phyloP scores from a whole-genome alignment of 2,329 filamentous ascomycete genomes.

The Fusarium sublunatum region DNA sequence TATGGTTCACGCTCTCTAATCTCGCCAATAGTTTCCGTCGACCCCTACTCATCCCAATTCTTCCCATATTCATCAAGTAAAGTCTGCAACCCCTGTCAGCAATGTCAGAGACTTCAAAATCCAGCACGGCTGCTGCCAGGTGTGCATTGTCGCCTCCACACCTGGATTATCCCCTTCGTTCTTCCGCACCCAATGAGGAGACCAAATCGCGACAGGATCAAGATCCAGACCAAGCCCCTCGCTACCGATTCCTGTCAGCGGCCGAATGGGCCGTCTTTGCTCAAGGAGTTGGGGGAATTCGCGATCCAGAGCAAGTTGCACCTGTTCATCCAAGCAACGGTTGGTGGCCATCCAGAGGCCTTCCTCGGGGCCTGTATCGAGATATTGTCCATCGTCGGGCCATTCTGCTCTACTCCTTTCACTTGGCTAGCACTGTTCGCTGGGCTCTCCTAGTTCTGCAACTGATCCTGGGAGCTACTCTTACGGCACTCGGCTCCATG shows the following conservation, averaged over 20 bases:
- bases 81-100: background rate
- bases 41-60: background rate
- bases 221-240: background rate
- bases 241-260: conserved; percentile 56
- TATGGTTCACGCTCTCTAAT: background rate
- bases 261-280: conserved; percentile 61
- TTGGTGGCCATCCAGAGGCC: conserved; percentile 60
- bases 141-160: background rate
- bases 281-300: conserved; percentile 59
- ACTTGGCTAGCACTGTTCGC: conserved; percentile 55
- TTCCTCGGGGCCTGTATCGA: conserved; percentile 61
- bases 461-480: conserved; percentile 59
- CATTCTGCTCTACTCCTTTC: conserved; percentile 59
- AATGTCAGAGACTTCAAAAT: conserved; percentile 7
- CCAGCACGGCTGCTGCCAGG: background rate
- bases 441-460: conserved; percentile 62
- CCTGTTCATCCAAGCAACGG: conserved; percentile 56
- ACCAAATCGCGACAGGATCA: background rate
- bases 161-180: conserved; percentile 1
- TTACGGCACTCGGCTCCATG: conserved; percentile 63
- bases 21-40: background rate
- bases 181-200: background rate
- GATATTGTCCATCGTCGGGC: conserved; percentile 59
- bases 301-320: conserved; percentile 57
- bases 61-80: background rate